Evolutionary conservation across 2,329 filamentous ascomycete species (phyloP), one percentile per base, ranked within the genome.

Genomic region (Fusarium piperis): DNA sequence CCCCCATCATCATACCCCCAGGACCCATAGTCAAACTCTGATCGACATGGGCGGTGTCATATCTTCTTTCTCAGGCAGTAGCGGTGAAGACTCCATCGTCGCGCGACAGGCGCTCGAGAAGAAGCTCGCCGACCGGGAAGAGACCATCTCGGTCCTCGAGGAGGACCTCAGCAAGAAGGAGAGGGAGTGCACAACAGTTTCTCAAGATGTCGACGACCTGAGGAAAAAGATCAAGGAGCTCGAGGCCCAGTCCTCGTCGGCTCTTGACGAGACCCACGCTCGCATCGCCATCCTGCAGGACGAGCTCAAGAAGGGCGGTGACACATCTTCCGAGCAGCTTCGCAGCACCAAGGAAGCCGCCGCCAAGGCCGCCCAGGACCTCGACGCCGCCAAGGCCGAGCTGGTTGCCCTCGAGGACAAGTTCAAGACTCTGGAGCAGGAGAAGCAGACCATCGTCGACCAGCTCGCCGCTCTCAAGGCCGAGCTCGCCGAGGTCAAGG

Each of bases 11-110:
- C 38, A 65, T 61, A 62, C 62, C 57, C 59, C 48, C 65, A 48
- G 52, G 33, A 67, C 57, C 65, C 65, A 70, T 57, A 72, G 53
- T 64, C 70, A 58, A 64, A 62, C 51, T 62, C 61, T 72, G 68
- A 72, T 73, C 74, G 75, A 77, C 67, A 83, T 83, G 81, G 81
- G 81, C 75, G 80, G 81, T 76, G 81, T 83, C 69, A 78, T 84
- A 68, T 81, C 79, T 70, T 79, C 78, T 64, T 81, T 83, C 72
- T 77, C 79, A 61, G 59, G 64, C 55, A 76, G 74, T 68, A 79
- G 78, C 74, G 80, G 79, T 73, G 77, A 78, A 55, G 76, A 78
- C 35, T 70, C 72, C 74, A 62, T 82, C 51, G 77, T 77, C 70
- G 66, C 70, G 30, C 70, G 70, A 78, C 80, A 74, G 76, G 74